phyloP scores from a whole-genome alignment of 768 basidiomycete species.

The Suillus bovinus region DNA sequence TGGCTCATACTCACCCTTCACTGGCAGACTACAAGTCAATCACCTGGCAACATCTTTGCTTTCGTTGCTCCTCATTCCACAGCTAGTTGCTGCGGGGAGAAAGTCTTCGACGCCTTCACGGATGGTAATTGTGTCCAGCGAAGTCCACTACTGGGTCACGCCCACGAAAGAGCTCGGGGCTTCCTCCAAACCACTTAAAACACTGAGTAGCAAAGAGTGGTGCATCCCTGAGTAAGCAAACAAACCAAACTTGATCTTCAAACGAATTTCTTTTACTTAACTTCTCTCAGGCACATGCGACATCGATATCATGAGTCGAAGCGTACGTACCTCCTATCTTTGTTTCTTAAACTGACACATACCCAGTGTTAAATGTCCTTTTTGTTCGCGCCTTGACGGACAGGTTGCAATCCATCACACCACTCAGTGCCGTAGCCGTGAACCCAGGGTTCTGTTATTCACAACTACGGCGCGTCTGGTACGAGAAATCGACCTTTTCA shows the following conservation, averaged over 20 bases:
- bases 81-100: constrained; percentile 25
- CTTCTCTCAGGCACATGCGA: constrained; percentile 17
- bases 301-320: constrained; percentile 27
- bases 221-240: constrained; percentile 19
- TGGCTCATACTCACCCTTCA: neutral
- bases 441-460: constrained; percentile 35
- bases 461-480: constrained; percentile 17
- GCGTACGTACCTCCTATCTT: constrained; percentile 16
- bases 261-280: too few species aligned
- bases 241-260: too few species aligned
- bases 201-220: constrained; percentile 24
- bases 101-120: constrained; percentile 24
- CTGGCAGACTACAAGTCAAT: constrained; percentile 42
- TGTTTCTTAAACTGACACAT: neutral
- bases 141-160: constrained; percentile 21
- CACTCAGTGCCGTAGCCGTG: constrained; percentile 7
- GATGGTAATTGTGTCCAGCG: constrained; percentile 35
- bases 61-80: constrained; percentile 34
- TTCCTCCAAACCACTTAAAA: constrained; percentile 24
- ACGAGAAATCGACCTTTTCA: neutral
- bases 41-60: constrained; percentile 32
- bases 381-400: constrained; percentile 31
- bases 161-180: constrained; percentile 21
- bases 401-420: constrained; percentile 15
- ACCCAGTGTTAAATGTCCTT: constrained; percentile 31